A percentile compares a stretch with the other conserved stretches of the same genome.
Conservation (phyloP, 2,329 filamentous ascomycete species). For the Colletotrichum sp. region DNA sequence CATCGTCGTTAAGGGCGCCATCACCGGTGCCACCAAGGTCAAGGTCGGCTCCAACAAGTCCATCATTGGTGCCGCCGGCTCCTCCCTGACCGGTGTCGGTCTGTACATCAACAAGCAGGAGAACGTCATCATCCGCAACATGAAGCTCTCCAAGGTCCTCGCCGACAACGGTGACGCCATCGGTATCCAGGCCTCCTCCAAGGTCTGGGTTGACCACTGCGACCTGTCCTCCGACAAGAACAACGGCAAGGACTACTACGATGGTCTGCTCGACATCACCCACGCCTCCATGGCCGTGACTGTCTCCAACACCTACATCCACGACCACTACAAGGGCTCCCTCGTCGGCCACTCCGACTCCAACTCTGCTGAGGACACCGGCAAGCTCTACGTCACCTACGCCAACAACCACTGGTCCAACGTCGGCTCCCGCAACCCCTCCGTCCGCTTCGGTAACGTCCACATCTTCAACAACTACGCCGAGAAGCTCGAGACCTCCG, state of each 20-base stretch:
- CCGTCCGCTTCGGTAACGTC: slow-evolving; percentile 68
- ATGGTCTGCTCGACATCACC: slow-evolving; percentile 68
- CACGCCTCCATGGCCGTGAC: slow-evolving; percentile 69
- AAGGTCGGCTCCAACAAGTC: slow-evolving; percentile 50
- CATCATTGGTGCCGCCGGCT: slow-evolving; percentile 44
- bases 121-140: slow-evolving; percentile 69
- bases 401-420: slow-evolving; percentile 71
- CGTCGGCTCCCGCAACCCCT: slow-evolving; percentile 67
- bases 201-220: slow-evolving; percentile 72
- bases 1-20: slow-evolving; percentile 45
- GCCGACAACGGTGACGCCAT: slow-evolving; percentile 65
- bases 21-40: slow-evolving; percentile 43
- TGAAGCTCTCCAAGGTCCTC: slow-evolving; percentile 61
- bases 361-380: slow-evolving; percentile 63
- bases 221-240: slow-evolving; percentile 65
- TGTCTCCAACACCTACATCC: slow-evolving; percentile 41
- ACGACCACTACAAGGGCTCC: slow-evolving; percentile 61
- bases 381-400: slow-evolving; percentile 68
- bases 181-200: slow-evolving; percentile 60
- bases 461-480: slow-evolving; percentile 62
- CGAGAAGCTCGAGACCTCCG: slow-evolving; percentile 44
- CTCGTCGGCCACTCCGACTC: slow-evolving; percentile 65
- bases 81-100: slow-evolving; percentile 50
- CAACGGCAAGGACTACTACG: slow-evolving; percentile 73
- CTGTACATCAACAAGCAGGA: slow-evolving; percentile 55